Conservation (phyloP, 2,329 filamentous ascomycete genomes). For the Epichloe aotearoae region DNA sequence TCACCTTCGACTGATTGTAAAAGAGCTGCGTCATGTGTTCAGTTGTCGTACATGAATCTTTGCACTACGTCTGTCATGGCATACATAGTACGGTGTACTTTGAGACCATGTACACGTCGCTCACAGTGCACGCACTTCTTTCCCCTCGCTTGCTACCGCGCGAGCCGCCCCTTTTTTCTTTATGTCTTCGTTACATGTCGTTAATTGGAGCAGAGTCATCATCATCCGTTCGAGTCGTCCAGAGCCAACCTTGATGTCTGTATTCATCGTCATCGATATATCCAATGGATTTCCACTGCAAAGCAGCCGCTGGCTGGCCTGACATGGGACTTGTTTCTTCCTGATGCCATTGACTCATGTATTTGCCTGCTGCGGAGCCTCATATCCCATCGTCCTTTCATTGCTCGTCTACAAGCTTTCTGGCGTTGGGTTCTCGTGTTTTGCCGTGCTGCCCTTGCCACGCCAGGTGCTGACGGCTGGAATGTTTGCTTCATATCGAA, state of each 20-base stretch:
- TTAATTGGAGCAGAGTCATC: background rate
- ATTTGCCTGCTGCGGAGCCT: background rate
- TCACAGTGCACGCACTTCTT: too few relatives aligned
- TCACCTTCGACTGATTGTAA: background rate
- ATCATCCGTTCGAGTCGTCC: background rate
- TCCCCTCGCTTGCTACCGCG: too few relatives aligned
- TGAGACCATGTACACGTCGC: too few relatives aligned
- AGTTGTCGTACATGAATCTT: background rate
- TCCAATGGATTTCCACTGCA: background rate
- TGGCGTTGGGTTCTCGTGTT: slow-evolving; percentile 55
- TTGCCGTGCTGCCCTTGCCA: slow-evolving; percentile 83
- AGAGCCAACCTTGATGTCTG: too few relatives aligned
- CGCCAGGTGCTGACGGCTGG: slow-evolving; percentile 94
- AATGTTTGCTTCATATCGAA: slow-evolving; percentile 79
- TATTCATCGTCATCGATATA: background rate
- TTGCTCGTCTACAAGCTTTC: slow-evolving; percentile 17
- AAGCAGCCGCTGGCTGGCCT: background rate
- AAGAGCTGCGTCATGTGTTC: background rate
- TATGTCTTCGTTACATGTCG: background rate
- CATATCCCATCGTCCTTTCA: background rate
- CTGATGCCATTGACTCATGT: background rate
- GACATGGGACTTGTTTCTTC: background rate
- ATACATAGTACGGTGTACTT: background rate
- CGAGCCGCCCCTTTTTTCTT: background rate
- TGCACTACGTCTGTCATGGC: background rate